Evolutionary conservation across 805 yeast genomes (phyloP), one percentile per base, ranked within the genome.

Genomic region (Ogataea allantospora): DNA sequence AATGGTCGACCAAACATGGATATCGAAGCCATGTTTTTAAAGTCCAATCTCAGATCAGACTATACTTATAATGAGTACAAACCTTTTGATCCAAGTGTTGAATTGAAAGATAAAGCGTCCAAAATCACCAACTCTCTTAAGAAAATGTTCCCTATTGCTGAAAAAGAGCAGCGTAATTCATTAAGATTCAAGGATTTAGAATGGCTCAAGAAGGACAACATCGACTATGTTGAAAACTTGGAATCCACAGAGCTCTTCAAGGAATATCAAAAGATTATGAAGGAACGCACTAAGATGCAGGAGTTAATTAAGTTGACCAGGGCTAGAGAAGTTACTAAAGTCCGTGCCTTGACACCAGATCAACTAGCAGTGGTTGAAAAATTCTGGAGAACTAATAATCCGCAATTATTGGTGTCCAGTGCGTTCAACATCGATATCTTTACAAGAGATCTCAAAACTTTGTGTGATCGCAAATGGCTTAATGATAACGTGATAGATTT

Each of bases 401-500:
- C 35, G 9, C 47, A 53, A 16, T 46, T 53, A 9, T 45, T 48
- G 7, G 51, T 75, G 7, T 55, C 59, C 4, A 52, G 62, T 7
- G 62, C 58, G 4, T 69, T 60, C 43, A 63, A 62, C 37, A 75
- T 89, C 28, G 91, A 84, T 33, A 73, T 89, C 2, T 63, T 65
- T 4, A 73, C 74, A 0, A 63, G 75, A 22, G 99, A 93, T 57
- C 60, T 91, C 38, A 68, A 71, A 30, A 88, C 96, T 0, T 66
- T 93, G 22, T 63, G 71, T 7, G 84, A 82, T 37, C 70, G 82
- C 5, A 63, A 71, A 26, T 93, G 99, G 99, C 70, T 93, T 20
- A 93, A 93, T 57, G 99, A 93, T 60, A 85, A 81, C 29, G 73
- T 93, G 4, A 89, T 93, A 42, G 98, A 93, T 55, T 82, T 80